Conservation (phyloP, 768 basidiomycete species). For the Lentinula raphanica region DNA sequence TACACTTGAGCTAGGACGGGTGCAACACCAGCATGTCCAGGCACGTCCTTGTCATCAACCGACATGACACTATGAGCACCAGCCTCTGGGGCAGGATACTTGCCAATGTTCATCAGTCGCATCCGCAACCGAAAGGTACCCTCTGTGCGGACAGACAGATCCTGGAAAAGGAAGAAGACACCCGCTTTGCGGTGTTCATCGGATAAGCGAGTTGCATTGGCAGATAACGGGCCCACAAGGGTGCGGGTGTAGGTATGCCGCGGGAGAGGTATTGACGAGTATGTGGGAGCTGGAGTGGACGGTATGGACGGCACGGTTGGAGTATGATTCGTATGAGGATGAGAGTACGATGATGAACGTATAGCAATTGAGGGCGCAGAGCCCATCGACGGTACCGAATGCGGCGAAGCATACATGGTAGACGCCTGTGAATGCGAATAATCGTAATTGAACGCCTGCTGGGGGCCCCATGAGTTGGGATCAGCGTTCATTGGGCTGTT, state of each 20-base stretch:
- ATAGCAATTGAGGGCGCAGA: background rate
- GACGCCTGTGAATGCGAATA: background rate
- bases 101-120: slow-evolving; percentile 86
- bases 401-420: background rate
- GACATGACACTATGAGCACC: slow-evolving; percentile 64
- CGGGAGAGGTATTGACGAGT: slow-evolving; percentile 35
- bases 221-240: slow-evolving; percentile 83
- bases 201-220: slow-evolving; percentile 77
- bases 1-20: slow-evolving; percentile 82
- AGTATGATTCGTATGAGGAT: background rate
- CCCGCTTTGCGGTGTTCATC: slow-evolving; percentile 85
- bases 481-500: slow-evolving; percentile 1
- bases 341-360: background rate
- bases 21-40: slow-evolving; percentile 37
- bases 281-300: slow-evolving; percentile 21
- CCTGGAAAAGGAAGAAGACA: slow-evolving; percentile 94
- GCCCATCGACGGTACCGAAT: background rate
- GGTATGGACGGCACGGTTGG: slow-evolving; percentile 1
- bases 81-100: slow-evolving; percentile 68
- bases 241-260: slow-evolving; percentile 78
- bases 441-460: background rate
- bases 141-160: slow-evolving; percentile 90
- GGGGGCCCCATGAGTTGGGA: background rate
- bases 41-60: background rate
- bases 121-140: slow-evolving; percentile 83